These are phyloP conservation scores for Oryza longistaminata DNA, from an alignment of 176 grass and related monocot species.

Conservation along the genomic window DNA sequence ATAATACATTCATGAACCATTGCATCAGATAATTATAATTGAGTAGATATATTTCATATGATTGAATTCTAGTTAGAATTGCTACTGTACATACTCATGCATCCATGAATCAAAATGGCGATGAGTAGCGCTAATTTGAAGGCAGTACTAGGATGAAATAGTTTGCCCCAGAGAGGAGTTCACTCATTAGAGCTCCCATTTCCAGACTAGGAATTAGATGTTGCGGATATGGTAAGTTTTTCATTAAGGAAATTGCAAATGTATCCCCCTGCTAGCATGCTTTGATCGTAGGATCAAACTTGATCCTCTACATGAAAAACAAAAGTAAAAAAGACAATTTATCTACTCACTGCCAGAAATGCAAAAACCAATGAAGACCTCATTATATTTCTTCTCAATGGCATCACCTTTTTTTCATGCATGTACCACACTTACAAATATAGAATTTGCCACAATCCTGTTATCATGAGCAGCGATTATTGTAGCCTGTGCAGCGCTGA, in stretches of 20 bases:
- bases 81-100: neutral
- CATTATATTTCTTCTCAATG: neutral
- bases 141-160: neutral
- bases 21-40: constrained; percentile 4
- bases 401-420: too few species aligned
- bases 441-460: too few species aligned
- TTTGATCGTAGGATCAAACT: constrained; percentile 5
- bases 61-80: neutral
- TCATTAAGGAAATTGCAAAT: neutral
- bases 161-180: neutral
- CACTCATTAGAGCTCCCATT: constrained; percentile 1
- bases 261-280: neutral
- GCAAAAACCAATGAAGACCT: neutral
- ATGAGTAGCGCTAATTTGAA: neutral
- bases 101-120: neutral
- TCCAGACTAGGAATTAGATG: neutral
- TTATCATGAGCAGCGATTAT: too few species aligned
- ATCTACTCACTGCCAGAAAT: neutral
- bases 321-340: too few species aligned
- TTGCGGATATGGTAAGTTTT: neutral
- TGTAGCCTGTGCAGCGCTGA: too few species aligned
- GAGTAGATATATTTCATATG: constrained; percentile 8
- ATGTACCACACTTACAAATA: too few species aligned
- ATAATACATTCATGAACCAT: constrained; percentile 31
- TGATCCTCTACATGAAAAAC: constrained; percentile 7